These are phyloP conservation scores for Russula abietina DNA, from an alignment of 768 basidiomycete genomes.

Conservation along the genomic window DNA sequence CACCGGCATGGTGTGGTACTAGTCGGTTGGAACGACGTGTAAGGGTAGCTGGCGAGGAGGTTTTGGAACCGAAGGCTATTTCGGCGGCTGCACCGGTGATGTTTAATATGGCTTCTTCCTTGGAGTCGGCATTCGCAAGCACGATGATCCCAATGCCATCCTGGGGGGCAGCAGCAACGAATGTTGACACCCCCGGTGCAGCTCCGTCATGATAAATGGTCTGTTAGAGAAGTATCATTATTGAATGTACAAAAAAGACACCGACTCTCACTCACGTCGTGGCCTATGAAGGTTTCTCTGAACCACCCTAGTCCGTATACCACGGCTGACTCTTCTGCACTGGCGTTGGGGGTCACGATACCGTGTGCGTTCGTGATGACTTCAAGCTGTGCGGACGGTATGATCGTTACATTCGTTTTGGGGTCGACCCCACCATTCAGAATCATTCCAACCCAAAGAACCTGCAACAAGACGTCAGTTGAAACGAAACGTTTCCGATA, in stretches of 20 bases:
- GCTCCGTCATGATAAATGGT: constrained; percentile 31
- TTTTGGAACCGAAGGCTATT: background rate
- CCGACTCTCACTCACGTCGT: constrained; percentile 33
- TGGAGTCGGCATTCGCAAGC: constrained; percentile 26
- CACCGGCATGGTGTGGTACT: background rate
- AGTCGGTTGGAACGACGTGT: background rate
- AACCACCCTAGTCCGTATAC: constrained; percentile 44
- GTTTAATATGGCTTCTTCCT: background rate
- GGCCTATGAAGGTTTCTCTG: constrained; percentile 35
- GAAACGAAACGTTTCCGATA: background rate
- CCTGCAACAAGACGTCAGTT: constrained; percentile 27
- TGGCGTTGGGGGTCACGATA: constrained; percentile 23
- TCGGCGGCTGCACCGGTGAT: background rate
- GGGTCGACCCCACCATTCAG: constrained; percentile 35
- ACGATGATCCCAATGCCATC: constrained; percentile 34
- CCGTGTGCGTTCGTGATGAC: constrained; percentile 32
- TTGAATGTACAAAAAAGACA: background rate
- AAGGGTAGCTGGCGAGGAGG: no score
- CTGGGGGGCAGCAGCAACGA: constrained; percentile 33
- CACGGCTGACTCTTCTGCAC: constrained; percentile 15
- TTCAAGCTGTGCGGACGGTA: constrained; percentile 31
- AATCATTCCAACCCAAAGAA: constrained; percentile 36
- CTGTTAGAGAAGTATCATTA: constrained; percentile 25
- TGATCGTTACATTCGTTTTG: constrained; percentile 30
- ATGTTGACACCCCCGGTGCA: constrained; percentile 34